Percentiles rank a stretch among this genome's conserved stretches.
phyloP scores from a whole-genome alignment of 495 filamentous ascomycete genomes.

The Neurospora sp. region DNA sequence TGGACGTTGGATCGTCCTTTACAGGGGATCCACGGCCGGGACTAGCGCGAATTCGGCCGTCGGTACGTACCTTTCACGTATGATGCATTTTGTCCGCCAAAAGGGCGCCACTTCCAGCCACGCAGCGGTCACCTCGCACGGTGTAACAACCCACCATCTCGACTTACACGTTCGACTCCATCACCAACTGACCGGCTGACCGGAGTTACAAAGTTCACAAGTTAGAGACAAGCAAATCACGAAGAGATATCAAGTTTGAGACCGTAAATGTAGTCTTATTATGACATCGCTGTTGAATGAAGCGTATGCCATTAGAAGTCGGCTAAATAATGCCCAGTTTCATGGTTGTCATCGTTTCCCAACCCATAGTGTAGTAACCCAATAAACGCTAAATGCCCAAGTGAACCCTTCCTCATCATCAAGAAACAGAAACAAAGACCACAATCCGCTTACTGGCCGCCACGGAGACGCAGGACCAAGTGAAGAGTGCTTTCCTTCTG shows the following conservation, averaged over 20 bases:
- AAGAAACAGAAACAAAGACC: conserved; percentile 8
- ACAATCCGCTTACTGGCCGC: conserved; percentile 51
- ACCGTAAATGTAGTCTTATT: neutral
- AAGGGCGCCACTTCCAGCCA: neutral
- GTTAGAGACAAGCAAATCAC: neutral
- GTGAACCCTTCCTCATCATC: conserved; percentile 7
- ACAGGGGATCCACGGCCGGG: neutral
- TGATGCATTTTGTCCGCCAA: neutral
- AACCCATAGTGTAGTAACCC: neutral
- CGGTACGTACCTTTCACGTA: neutral
- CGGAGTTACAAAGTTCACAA: neutral
- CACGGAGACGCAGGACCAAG: conserved; percentile 79
- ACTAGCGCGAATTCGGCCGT: neutral
- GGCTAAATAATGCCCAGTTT: neutral
- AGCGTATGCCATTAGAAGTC: neutral
- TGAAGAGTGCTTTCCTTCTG: conserved; percentile 89
- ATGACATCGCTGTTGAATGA: neutral
- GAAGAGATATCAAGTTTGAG: neutral
- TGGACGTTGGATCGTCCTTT: neutral
- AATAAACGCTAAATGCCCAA: neutral
- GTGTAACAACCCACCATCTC: neutral
- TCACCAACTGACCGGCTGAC: neutral
- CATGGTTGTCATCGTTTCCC: neutral
- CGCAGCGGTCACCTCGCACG: neutral
- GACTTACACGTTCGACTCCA: neutral